Percentiles rank a stretch among this genome's conserved stretches.
phyloP scores from a whole-genome alignment of 768 basidiomycete genomes.

The Macrocybe gigantea region DNA sequence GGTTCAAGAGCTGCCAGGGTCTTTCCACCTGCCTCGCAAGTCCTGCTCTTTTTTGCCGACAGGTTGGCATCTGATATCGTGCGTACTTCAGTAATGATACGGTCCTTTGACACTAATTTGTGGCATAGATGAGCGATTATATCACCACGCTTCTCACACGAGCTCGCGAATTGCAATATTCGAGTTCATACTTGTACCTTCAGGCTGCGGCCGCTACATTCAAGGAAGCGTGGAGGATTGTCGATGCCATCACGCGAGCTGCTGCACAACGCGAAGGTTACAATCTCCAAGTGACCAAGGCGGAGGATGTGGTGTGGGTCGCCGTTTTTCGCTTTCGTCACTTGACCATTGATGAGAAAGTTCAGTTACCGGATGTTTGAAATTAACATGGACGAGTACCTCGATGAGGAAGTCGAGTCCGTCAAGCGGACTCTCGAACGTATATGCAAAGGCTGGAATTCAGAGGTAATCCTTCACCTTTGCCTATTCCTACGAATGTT shows the following conservation, averaged over 20 bases:
- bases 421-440: conserved; percentile 68
- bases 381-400: conserved; percentile 94
- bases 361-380: conserved; percentile 91
- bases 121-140: conserved; percentile 80
- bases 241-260: conserved; percentile 65
- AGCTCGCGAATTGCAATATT: conserved; percentile 61
- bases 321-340: not conserved
- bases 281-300: conserved; percentile 21
- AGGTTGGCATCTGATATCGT: conserved; percentile 83
- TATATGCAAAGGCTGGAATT: conserved; percentile 80
- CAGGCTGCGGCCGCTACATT: conserved; percentile 89
- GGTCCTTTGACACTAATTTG: not conserved
- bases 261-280: conserved; percentile 26
- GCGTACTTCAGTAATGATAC: conserved; percentile 17
- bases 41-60: conserved; percentile 78
- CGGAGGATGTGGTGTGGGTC: conserved; percentile 82
- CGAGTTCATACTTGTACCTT: conserved; percentile 23
- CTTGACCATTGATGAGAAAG: conserved; percentile 6
- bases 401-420: conserved; percentile 87
- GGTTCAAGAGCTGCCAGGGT: conserved; percentile 79
- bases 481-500: too few relatives aligned
- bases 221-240: conserved; percentile 81
- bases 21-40: conserved; percentile 76
- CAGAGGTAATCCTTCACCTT: conserved; percentile 40
- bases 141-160: conserved; percentile 69